A percentile compares a stretch with the other conserved stretches of the same genome.
These are phyloP conservation scores for Elsinoe ampelina DNA, from an alignment of 2,329 filamentous ascomycete genomes.

Conservation along the genomic window DNA sequence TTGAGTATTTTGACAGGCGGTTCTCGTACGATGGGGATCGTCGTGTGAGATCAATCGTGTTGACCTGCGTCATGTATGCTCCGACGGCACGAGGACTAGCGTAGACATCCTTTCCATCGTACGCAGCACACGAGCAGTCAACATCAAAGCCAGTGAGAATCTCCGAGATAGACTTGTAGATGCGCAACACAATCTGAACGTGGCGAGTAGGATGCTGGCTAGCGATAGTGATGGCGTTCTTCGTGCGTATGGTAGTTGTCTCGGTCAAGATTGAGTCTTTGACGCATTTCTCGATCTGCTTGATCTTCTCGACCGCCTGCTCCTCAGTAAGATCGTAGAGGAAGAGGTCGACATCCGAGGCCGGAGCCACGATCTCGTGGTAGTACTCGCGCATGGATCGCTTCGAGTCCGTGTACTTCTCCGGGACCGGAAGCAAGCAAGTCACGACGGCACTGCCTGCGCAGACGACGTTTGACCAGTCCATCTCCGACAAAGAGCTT, in stretches of 20 bases:
- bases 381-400: constrained; percentile 51
- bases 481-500: constrained; percentile 61
- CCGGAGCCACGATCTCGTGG: constrained; percentile 69
- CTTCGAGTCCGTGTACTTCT: constrained; percentile 37
- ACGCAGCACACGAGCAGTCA: constrained; percentile 72
- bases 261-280: constrained; percentile 72
- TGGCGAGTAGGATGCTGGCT: constrained; percentile 77
- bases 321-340: constrained; percentile 71
- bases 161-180: constrained; percentile 76
- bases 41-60: constrained; percentile 68
- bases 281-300: constrained; percentile 66
- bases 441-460: constrained; percentile 76
- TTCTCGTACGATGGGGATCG: constrained; percentile 83
- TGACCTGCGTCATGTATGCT: constrained; percentile 73
- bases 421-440: constrained; percentile 57
- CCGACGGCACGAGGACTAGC: constrained; percentile 66
- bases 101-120: constrained; percentile 72
- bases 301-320: constrained; percentile 73
- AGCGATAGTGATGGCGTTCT: constrained; percentile 78
- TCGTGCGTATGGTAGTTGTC: constrained; percentile 74
- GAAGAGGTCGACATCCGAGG: constrained; percentile 81
- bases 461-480: constrained; percentile 75
- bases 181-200: constrained; percentile 74
- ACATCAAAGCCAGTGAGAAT: constrained; percentile 85
- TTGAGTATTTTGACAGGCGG: constrained; percentile 74